Evolutionary conservation across 805 yeast genomes (phyloP), one percentile per base, ranked within the genome.

Genomic region (Millerozyma acaciae): DNA sequence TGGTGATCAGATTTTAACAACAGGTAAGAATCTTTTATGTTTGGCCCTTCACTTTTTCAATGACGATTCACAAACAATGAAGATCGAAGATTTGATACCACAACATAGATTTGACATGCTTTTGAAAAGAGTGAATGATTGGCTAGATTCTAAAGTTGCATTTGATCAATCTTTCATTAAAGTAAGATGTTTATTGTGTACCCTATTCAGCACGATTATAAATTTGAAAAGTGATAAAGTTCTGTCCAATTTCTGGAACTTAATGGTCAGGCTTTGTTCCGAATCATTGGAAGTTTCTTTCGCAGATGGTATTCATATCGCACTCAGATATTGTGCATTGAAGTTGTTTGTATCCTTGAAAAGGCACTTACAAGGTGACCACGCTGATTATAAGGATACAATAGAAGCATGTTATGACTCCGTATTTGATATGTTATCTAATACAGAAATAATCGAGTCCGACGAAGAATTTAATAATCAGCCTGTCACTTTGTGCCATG

Each of bases 81-180:
- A 2, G 42, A 43, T 6, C 65, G 56, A 12, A 41, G 40, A 15
- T 59, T 56, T 28, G 56, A 51, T n/a, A 65, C 81, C 85, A 5
- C 65, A 73, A 3, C 88, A 79, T 47, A 70, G 93, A 44, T 60
- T 81, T 24, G 71, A 67, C 26, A 75, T 83, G 85, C 56, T 81
- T 6, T 40, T 84, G 13, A 70, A 65, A 26, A 68, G 73, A 4
- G 42, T 87, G 1, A 48, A 55, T 4, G 57, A 57, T 13, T 81
- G 89, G 85, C 44, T 80, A 15, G 83, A 78, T 16, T 68, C 79
- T 10, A 86, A 76, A 14, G 44, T 70, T 32, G 76, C 82, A 1
- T 81, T 75, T 50, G 86, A 79, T 13, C 55, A 60, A 0, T 69
- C 60, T 5, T 85, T 83, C 39, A 46, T 62, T 12, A 52, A 63